A percentile compares a stretch with the other conserved stretches of the same genome.
phyloP scores from a whole-genome alignment of 2,329 filamentous ascomycete species.

The Ophiostoma tasmaniense region DNA sequence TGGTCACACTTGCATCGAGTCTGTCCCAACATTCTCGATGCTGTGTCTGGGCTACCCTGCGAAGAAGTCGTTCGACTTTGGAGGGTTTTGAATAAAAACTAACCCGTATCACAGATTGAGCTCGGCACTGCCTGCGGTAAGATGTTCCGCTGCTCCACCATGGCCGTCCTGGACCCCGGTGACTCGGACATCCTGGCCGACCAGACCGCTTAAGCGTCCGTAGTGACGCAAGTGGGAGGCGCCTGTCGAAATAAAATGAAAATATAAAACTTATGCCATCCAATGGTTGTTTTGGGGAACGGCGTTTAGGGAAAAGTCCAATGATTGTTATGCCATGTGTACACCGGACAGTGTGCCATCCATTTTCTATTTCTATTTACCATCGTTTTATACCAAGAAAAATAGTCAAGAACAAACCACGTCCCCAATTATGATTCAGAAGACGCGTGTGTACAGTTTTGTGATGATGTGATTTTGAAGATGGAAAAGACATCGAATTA shows the following conservation, averaged over 20 bases:
- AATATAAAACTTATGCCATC: slow-evolving; percentile 6
- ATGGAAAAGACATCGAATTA: background rate
- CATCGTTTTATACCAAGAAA: slow-evolving; percentile 15
- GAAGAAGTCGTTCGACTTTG: slow-evolving; percentile 89
- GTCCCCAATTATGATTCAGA: background rate
- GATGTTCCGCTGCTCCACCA: slow-evolving; percentile 93
- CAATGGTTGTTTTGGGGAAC: slow-evolving; percentile 15
- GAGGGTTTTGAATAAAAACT: slow-evolving; percentile 63
- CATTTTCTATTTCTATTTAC: background rate
- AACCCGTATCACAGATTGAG: slow-evolving; percentile 72
- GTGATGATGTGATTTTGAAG: background rate
- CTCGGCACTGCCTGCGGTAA: slow-evolving; percentile 97
- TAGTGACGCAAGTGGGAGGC: background rate
- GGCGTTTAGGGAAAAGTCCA: slow-evolving; percentile 34
- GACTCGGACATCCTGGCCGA: slow-evolving; percentile 94
- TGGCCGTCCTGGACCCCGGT: slow-evolving; percentile 94
- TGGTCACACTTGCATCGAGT: slow-evolving; percentile 19
- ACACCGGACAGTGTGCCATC: slow-evolving; percentile 14
- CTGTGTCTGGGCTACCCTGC: slow-evolving; percentile 56
- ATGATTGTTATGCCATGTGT: slow-evolving; percentile 13
- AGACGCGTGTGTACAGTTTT: too few species aligned
- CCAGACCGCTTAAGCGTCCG: slow-evolving; percentile 49
- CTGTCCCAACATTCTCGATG: slow-evolving; percentile 14
- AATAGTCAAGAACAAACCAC: slow-evolving; percentile 13
- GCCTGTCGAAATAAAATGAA: slow-evolving; percentile 1